phyloP scores from a whole-genome alignment of 169 alveolate genomes.

The Ichthyophthirius multifiliis region DNA sequence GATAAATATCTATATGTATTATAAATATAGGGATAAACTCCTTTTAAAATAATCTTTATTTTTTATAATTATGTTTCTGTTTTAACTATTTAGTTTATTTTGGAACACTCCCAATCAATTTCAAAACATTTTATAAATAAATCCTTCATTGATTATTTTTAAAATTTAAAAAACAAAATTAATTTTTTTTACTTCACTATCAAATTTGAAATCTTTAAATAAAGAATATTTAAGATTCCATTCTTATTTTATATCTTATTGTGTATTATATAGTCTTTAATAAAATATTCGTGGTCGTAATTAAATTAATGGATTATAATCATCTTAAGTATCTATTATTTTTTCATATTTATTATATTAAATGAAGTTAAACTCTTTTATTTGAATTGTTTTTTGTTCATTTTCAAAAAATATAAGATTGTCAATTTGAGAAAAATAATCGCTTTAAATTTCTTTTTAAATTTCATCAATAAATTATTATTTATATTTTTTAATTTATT shows the following conservation, averaged over 20 bases:
- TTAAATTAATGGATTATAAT: not conserved
- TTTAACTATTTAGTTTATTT: conserved; percentile 41
- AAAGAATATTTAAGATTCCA: not conserved
- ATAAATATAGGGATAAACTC: conserved; percentile 26
- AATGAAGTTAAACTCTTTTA: too few relatives aligned
- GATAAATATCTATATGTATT: conserved; percentile 49
- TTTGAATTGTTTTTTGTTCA: too few relatives aligned
- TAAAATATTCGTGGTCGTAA: not conserved
- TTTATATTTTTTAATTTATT: too few relatives aligned
- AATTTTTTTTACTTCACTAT: not conserved
- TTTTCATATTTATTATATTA: too few relatives aligned
- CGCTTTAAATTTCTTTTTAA: too few relatives aligned
- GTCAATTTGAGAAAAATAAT: too few relatives aligned
- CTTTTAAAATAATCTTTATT: conserved; percentile 41
- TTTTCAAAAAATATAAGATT: too few relatives aligned
- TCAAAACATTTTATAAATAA: conserved; percentile 51
- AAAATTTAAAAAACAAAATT: not conserved
- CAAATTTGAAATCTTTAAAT: not conserved
- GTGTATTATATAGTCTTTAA: not conserved
- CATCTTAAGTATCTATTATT: too few relatives aligned
- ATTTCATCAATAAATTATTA: too few relatives aligned
- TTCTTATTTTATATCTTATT: not conserved
- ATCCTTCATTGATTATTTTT: not conserved
- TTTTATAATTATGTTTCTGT: conserved; percentile 42
- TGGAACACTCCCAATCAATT: conserved; percentile 58